Base-by-base conservation (phyloP, 192 early-diverging fungal genomes). In the Funneliformis geosporum region DNA sequence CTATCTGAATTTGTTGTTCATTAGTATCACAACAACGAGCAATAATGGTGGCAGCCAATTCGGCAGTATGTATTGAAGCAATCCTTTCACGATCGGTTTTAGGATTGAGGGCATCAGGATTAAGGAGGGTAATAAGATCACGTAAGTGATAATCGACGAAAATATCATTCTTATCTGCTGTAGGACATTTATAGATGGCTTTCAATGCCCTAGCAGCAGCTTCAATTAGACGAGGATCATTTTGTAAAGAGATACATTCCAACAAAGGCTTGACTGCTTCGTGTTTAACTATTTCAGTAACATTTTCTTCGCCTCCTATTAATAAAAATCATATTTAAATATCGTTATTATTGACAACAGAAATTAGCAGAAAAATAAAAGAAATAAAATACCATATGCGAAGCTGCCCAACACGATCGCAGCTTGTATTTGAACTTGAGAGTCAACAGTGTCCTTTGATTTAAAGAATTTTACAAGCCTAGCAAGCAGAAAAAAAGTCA, bases 371-470 rank as follows among this genome's bases (percentile, higher is more conserved):
- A n/a, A n/a, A n/a, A 8, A 73, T 33, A 50, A 27, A 74, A 39
- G 5, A 23, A 42, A 71, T 27, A 1, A 12, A 79, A 38, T 85
- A 91, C 90, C 92, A 84, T 90, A 89, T 47, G 92, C 91, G 69
- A 92, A 89, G 59, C 90, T 91, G 27, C 92, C 90, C 27, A 93
- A 83, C 23, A 92, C 87, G 50, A 90, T 92, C 21, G 85, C 85
- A n/a, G 90, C 88, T 81, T 92, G 90, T 4, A 91, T 87, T 60
- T 88, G 87, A 16, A 90, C 60, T n/a, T 85, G 76, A 28, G 87
- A 75, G 21, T 83, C 81, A 21, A 78, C 79, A 47, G 75, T 78
- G 18, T 82, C 82, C 43, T 78, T 80, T 46, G 65, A 64, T 1
- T 70, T 82, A n/a, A 92, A 81, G 65, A 91, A 87, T 33, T 90